Conservation (phyloP, 495 filamentous ascomycete genomes). For the Daldinia decipiens region DNA sequence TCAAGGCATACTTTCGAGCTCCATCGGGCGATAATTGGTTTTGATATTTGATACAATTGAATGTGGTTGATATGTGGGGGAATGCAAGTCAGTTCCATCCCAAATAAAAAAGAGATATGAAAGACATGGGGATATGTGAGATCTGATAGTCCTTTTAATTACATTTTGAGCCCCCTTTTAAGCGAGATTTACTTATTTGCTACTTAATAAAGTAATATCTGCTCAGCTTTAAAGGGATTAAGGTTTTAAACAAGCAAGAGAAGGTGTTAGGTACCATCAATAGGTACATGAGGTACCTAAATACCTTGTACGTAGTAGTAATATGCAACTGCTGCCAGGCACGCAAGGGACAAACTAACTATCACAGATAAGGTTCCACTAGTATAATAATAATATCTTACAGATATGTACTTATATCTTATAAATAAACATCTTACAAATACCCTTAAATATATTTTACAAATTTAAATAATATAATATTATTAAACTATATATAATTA, state of each 20-base stretch:
- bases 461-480: no score
- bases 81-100: constrained; percentile 23
- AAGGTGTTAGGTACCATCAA: no score
- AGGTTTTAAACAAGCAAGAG: background rate
- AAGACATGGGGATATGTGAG: constrained; percentile 5
- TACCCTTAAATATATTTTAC: no score
- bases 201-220: background rate
- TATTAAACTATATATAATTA: no score
- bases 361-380: no score
- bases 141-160: constrained; percentile 30
- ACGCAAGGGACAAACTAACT: constrained; percentile 18
- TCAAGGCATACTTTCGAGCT: constrained; percentile 5
- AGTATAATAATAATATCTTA: no score
- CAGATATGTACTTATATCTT: no score
- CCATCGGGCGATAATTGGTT: constrained; percentile 1
- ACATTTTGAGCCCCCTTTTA: constrained; percentile 11
- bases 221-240: background rate
- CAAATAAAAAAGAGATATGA: constrained; percentile 9
- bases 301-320: background rate
- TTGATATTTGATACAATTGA: constrained; percentile 16
- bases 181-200: background rate
- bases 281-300: background rate
- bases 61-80: constrained; percentile 30
- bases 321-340: background rate
- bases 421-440: no score